Evolutionary conservation across 2,329 filamentous ascomycete species (phyloP), one percentile per base, ranked within the genome.

Genomic region (Metarhizium anisopliae): DNA sequence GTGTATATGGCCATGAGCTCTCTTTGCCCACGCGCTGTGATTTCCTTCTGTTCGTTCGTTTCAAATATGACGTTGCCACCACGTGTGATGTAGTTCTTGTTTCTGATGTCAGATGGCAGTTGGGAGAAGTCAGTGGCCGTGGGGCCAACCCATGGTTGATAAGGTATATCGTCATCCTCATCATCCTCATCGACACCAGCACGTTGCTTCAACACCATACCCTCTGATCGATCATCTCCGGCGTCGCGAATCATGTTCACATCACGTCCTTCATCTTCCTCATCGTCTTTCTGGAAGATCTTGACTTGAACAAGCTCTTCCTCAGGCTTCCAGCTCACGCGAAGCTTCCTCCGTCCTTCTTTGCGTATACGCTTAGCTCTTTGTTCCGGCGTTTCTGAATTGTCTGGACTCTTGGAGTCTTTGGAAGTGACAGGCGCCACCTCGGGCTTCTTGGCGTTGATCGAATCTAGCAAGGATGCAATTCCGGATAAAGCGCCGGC

Each of bases 321-420:
- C 52, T 86, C 87, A 0, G 83, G 78, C 65, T 85, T 88, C 78
- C 87, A 93, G 6, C 73, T 79, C 6, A 93, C 89, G 13, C 84
- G 80, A 25, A 91, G 73, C 59, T 86, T 83, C 40, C 86, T 80
- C 51, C 88, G 80, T 57, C 82, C 78, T 66, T 91, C 87, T 64
- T 90, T 91, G 40, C 87, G 82, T 4, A 90, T 72, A 11, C 89
- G 81, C 63, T 83, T 87, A 2, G 77, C 74, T 62, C 77, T 84
- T 65, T 90, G 80, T 62, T 89, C 85, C 0, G 83, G 74, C 0
- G 85, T 90, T 67, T 92, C 88, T 0, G 77, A 73, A 0, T 75
- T 71, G 18, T 87, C 69, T 1, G 70, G 64, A n/a, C 70, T 69
- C 35, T 72, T 74, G 11, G 64, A 62, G 56, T 83, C 82, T 60